Conservation (phyloP, 2,329 filamentous ascomycete genomes). For the Cladosporium sp. region DNA sequence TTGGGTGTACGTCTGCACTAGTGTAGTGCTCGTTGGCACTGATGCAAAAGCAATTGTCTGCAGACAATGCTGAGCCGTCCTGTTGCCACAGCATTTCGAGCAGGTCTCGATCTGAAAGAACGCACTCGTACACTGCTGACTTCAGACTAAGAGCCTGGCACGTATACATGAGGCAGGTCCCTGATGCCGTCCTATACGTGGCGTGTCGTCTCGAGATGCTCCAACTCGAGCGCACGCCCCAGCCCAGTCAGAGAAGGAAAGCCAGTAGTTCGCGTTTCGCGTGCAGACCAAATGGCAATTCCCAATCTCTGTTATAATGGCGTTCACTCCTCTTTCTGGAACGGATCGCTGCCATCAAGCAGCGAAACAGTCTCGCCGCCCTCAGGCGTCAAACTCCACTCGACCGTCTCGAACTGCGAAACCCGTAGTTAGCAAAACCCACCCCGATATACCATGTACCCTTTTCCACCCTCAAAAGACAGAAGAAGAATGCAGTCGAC, state of each 20-base stretch:
- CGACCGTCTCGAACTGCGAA: conserved; percentile 74
- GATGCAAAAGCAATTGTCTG: neutral
- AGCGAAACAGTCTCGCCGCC: conserved; percentile 68
- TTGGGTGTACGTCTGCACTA: neutral
- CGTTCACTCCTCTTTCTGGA: conserved; percentile 11
- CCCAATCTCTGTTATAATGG: neutral
- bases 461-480: too few relatives aligned
- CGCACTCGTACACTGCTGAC: neutral
- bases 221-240: neutral
- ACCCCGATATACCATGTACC: too few relatives aligned
- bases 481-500: conserved; percentile 23
- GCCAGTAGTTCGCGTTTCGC: neutral
- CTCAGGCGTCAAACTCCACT: conserved; percentile 79
- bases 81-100: neutral
- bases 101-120: neutral
- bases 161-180: neutral
- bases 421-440: neutral
- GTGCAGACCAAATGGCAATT: neutral
- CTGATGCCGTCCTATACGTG: neutral
- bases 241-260: neutral
- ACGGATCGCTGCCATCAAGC: conserved; percentile 55
- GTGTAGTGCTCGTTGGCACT: neutral
- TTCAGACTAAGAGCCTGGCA: neutral
- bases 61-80: neutral
- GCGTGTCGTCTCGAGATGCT: neutral